Base-by-base conservation (phyloP, 768 basidiomycete species). In the Auriscalpium orientale region DNA sequence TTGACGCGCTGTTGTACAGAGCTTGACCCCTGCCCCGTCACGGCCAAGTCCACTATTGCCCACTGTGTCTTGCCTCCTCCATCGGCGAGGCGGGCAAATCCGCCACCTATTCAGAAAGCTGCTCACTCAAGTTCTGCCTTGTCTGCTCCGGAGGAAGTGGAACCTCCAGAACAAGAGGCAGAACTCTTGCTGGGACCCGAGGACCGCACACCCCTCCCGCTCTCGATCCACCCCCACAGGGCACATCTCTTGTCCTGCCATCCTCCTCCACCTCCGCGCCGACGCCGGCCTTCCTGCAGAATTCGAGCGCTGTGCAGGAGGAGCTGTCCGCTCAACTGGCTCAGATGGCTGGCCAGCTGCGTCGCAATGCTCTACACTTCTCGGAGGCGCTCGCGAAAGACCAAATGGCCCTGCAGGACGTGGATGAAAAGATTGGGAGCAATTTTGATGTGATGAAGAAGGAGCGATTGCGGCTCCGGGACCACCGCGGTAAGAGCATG, bases 301-400 rank as follows among this genome's bases (percentile, higher is more conserved):
- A 81, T 57, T 80, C 85, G 37, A 57, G 45, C 8, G 75, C 78
- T 0, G 71, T 87, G 2, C 92, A 95, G 22, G 80, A 90, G 51
- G 81, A 89, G 21, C 80, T 95, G 48, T 79, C 88, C 0, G 74
- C 75, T 9, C 86, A 91, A 64, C 80, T 95, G 22, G 84, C 83
- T 0, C 69, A 82, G 55, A 98, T 98, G 95, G 91, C 92, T 0
- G 75, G 83, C 10, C 91, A 93, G 66, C 82, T 98, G 50, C 90
- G 89, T 63, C 77, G 81, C 21, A 95, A 95, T 61, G 85, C 92
- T 0, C 67, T 85, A 0, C 83, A 91, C 63, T 95, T 98, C 66
- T 79, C 87, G 5, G 75, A 77, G 4, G 75, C 83, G 11, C 73
- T 98, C 1, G 83, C 74, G 44, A 84, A 84, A 54, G 95, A 98